These are phyloP conservation scores for Pseudophaeomoniella oleicola DNA, from an alignment of 2,329 filamentous ascomycete species.

Conservation along the genomic window DNA sequence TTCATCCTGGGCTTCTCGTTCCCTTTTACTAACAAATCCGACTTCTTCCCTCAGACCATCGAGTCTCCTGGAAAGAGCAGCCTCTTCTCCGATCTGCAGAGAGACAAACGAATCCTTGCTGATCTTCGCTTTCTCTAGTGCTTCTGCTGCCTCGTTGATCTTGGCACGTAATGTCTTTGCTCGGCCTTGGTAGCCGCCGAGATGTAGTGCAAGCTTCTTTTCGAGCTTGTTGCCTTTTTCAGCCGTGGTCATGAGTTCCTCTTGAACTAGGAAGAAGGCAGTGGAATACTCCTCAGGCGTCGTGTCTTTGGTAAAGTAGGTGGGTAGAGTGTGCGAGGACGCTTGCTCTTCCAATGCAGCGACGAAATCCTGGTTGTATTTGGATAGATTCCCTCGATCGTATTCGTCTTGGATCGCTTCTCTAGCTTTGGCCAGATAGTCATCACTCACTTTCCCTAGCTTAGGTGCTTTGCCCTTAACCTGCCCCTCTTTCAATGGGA, in stretches of 20 bases:
- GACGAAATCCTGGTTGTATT: constrained; percentile 29
- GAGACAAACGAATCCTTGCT: constrained; percentile 63
- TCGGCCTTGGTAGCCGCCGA: constrained; percentile 82
- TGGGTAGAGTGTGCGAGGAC: constrained; percentile 43
- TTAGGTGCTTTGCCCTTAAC: constrained; percentile 46
- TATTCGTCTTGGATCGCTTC: constrained; percentile 61
- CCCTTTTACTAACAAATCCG: constrained; percentile 60
- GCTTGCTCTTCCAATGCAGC: constrained; percentile 34
- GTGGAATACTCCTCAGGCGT: constrained; percentile 53
- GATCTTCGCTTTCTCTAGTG: constrained; percentile 56
- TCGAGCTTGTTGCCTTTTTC: constrained; percentile 76
- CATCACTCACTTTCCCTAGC: constrained; percentile 54
- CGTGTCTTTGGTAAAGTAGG: constrained; percentile 67
- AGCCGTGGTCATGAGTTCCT: constrained; percentile 57
- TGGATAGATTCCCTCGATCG: constrained; percentile 32
- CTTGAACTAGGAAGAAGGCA: constrained; percentile 63
- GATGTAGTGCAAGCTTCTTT: constrained; percentile 77
- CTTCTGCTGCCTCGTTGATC: constrained; percentile 58
- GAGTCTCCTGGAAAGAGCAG: constrained; percentile 56
- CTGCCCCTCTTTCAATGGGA: constrained; percentile 53
- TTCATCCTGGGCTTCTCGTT: constrained; percentile 79
- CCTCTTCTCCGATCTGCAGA: constrained; percentile 65
- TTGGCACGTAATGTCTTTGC: constrained; percentile 69
- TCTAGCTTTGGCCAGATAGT: constrained; percentile 57
- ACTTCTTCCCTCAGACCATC: constrained; percentile 72